phyloP scores from a whole-genome alignment of 306 rosid genomes.

The Malus domestica region DNA sequence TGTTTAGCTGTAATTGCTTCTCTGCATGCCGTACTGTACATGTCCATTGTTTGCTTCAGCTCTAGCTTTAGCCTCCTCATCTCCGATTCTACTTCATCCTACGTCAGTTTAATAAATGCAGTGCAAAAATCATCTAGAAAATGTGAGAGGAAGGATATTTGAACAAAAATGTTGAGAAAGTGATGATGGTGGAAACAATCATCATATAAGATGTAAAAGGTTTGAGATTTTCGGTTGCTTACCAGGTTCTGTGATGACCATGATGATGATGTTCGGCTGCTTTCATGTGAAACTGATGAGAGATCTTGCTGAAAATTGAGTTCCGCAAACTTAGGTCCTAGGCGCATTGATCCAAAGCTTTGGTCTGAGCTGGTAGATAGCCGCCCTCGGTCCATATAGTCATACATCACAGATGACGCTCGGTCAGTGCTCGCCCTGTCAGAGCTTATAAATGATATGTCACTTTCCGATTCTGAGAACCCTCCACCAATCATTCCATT shows the following conservation, averaged over 20 bases:
- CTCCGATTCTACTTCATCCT: slow-evolving; percentile 82
- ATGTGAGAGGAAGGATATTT: neutral
- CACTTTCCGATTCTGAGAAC: slow-evolving; percentile 57
- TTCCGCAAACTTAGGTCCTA: slow-evolving; percentile 30
- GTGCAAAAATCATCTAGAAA: neutral
- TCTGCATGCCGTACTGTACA: slow-evolving; percentile 68
- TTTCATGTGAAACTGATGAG: slow-evolving; percentile 46
- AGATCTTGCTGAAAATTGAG: slow-evolving; percentile 31
- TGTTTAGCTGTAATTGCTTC: slow-evolving; percentile 72
- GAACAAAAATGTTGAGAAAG: neutral
- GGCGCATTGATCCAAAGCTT: slow-evolving; percentile 42
- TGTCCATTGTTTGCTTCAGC: slow-evolving; percentile 92
- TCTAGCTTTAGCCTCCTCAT: slow-evolving; percentile 84
- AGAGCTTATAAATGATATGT: slow-evolving; percentile 81
- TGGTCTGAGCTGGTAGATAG: slow-evolving; percentile 68
- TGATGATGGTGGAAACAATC: too few species aligned
- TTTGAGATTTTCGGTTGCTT: neutral
- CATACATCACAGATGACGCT: slow-evolving; percentile 43
- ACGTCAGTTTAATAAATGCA: neutral
- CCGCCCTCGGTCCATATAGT: slow-evolving; percentile 46
- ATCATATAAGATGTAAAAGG: neutral
- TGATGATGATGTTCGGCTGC: slow-evolving; percentile 46
- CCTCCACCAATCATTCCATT: slow-evolving; percentile 38
- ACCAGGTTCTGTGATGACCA: slow-evolving; percentile 63
- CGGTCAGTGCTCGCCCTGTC: slow-evolving; percentile 68